Evolutionary conservation across 2,329 filamentous ascomycete genomes (phyloP).

Genomic region (Ceratocystis albifundus): DNA sequence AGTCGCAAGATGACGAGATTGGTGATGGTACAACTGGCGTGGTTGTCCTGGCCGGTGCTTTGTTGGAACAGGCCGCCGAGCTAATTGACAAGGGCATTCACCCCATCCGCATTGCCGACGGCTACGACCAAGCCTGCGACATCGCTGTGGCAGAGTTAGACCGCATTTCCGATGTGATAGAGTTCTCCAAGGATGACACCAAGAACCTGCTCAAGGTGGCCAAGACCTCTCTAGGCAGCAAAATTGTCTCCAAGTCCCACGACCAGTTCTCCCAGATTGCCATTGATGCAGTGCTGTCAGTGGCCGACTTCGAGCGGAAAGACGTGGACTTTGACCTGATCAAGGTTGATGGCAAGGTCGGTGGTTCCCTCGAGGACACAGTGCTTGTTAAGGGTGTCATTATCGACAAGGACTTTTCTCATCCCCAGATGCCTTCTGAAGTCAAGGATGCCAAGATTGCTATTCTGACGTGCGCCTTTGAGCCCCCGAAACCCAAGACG

Average conservation of each 20-base stretch:
- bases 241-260: constrained; percentile 98
- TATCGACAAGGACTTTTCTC: constrained; percentile 98
- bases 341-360: constrained; percentile 98
- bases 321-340: constrained; percentile 98
- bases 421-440: constrained; percentile 96
- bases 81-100: constrained; percentile 99
- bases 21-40: constrained; percentile 97
- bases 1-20: constrained; percentile 98
- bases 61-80: constrained; percentile 92
- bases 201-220: constrained; percentile 87
- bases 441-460: constrained; percentile 93
- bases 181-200: constrained; percentile 70
- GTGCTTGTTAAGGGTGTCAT: constrained; percentile 95
- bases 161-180: constrained; percentile 79
- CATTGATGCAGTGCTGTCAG: constrained; percentile 90
- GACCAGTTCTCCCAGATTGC: constrained; percentile 97
- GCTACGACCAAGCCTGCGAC: constrained; percentile 95
- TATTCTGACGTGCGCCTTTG: constrained; percentile 94
- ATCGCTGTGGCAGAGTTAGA: constrained; percentile 89
- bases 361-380: constrained; percentile 83
- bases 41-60: constrained; percentile 84
- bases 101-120: constrained; percentile 95
- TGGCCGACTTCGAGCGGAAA: constrained; percentile 88
- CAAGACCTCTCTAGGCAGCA: constrained; percentile 90
- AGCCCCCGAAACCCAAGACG: constrained; percentile 98